A percentile compares a stretch with the other conserved stretches of the same genome.
Conservation (phyloP, 2,329 filamentous ascomycete genomes). For the Beauveria asiatica region DNA sequence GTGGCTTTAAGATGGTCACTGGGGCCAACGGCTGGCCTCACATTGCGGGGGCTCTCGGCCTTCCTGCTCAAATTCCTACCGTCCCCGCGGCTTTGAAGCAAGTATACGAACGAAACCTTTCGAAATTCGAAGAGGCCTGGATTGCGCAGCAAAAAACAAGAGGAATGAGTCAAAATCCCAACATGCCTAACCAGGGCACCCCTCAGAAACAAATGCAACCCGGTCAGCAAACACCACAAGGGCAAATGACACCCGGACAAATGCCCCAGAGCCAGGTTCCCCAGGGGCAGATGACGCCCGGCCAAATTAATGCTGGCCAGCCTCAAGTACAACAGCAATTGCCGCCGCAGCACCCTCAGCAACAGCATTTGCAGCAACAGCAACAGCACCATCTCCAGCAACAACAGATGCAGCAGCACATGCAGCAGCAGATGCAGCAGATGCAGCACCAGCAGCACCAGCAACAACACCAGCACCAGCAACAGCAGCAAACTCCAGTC, state of each 20-base stretch:
- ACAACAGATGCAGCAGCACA: conserved; percentile 25
- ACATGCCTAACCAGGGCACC: conserved; percentile 16
- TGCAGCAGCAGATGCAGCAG: conserved; percentile 32
- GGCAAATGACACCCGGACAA: conserved; percentile 15
- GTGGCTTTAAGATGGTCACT: conserved; percentile 68
- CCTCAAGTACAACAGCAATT: conserved; percentile 17
- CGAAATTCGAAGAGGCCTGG: conserved; percentile 67
- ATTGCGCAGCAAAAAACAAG: conserved; percentile 45
- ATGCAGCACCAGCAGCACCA: conserved; percentile 22
- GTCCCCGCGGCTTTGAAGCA: conserved; percentile 62
- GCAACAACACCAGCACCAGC: background rate
- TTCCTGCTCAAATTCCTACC: conserved; percentile 55
- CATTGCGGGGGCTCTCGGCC: conserved; percentile 57
- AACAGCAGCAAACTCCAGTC: conserved; percentile 25
- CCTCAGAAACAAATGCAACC: conserved; percentile 32
- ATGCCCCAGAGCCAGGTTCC: conserved; percentile 21
- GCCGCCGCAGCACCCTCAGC: conserved; percentile 27
- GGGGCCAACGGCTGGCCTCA: conserved; percentile 64
- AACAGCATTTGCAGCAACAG: conserved; percentile 33
- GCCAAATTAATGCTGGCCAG: conserved; percentile 21
- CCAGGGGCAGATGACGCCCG: conserved; percentile 18
- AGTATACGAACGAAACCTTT: conserved; percentile 68
- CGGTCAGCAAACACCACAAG: conserved; percentile 29
- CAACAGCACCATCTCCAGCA: conserved; percentile 23
- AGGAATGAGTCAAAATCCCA: conserved; percentile 43